Evolutionary conservation across 1,139 yeast genomes (phyloP), one percentile per base, ranked within the genome.

Genomic region (Suhomyces choctaworum): DNA sequence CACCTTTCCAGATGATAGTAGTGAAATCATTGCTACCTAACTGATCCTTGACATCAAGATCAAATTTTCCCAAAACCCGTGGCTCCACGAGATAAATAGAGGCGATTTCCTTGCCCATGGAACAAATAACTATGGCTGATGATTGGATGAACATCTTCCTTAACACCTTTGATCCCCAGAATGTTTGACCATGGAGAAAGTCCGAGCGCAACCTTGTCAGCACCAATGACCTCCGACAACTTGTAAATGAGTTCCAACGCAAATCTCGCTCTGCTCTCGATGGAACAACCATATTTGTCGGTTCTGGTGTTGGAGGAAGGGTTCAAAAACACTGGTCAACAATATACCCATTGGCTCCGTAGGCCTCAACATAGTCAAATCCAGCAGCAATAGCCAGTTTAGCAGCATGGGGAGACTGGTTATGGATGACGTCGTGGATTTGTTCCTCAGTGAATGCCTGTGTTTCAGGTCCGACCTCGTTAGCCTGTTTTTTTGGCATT

Each of bases 151-250:
- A 44, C 36, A 0, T 32, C 43, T 4, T 55, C 56, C 3, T 54
- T 43, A 8, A 53, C 65, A 15, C 56, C 62, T 25, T 48, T 47
- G 50, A 65, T 61, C 21, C 66, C 73, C 49, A 66, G 70, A 51
- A 64, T 60, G 3, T 46, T 47, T 13, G 70, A 65, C 64, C 73
- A 79, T 27, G 90, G 90, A 6, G 86, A 78, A 10, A 82, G 47
- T 56, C 88, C 69, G 37, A 81, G 55, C 16, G 75, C 84, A 17
- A 78, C 62, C 44, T 64, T 69, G 10, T 66, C 65, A 16, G 76
- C 69, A 20, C 86, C 87, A 41, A 81, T 55, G 3, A 39, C 31
- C 39, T 44, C 19, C 27, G 29, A 31, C 12, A 48, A 32, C 5
- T 72, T 71, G 39, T 65, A 70, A 14, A 49, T 29, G 16, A 46